Evolutionary conservation across 306 rosid species (phyloP).

Genomic region (Carpinus viminea): DNA sequence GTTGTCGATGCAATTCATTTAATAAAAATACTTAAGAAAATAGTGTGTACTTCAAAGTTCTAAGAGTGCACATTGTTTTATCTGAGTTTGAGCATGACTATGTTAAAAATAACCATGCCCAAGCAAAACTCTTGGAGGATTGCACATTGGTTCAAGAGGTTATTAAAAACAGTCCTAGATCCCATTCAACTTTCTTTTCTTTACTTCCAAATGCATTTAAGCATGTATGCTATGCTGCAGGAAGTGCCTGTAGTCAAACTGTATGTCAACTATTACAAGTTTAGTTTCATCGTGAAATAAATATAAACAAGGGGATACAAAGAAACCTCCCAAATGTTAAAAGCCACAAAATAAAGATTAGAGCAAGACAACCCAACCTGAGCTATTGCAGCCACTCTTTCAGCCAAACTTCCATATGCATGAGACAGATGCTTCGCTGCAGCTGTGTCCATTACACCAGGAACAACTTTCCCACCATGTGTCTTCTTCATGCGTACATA

Average conservation of each 20-base stretch:
- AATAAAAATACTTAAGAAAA: not conserved
- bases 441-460: slow-evolving; percentile 87
- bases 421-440: slow-evolving; percentile 86
- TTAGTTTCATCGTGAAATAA: not conserved
- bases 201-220: slow-evolving; percentile 15
- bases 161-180: not conserved
- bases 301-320: not conserved
- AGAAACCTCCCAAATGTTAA: not conserved
- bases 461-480: slow-evolving; percentile 76
- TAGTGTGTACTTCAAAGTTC: not conserved
- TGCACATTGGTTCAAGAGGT: not conserved
- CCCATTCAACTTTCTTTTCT: slow-evolving; percentile 1
- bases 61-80: not conserved
- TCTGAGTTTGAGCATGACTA: not conserved
- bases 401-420: slow-evolving; percentile 85
- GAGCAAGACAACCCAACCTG: slow-evolving; percentile 65
- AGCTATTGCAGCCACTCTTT: slow-evolving; percentile 88
- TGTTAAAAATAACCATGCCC: not conserved
- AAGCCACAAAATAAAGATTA: slow-evolving; percentile 14
- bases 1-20: not conserved
- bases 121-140: not conserved
- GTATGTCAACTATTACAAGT: not conserved
- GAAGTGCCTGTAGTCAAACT: not conserved
- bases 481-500: slow-evolving; percentile 85
- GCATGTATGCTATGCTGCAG: slow-evolving; percentile 6